phyloP scores from a whole-genome alignment of 2,329 filamentous ascomycete genomes.

The Aspergillus awamori region DNA sequence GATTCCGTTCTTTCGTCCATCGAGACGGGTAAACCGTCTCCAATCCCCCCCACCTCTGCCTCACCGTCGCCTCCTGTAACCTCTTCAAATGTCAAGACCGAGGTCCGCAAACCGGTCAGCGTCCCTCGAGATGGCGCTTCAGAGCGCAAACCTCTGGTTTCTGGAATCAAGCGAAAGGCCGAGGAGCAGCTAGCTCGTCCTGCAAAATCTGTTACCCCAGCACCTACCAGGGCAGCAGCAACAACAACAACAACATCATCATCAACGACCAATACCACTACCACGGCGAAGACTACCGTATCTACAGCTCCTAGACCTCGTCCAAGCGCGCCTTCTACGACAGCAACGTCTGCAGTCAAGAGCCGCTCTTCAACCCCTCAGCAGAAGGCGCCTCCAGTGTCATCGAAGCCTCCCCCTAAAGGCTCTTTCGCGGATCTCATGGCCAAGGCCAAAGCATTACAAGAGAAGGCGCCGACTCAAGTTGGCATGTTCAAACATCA shows the following conservation, averaged over 20 bases:
- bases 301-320: slow-evolving; percentile 24
- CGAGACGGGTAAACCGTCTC: slow-evolving; percentile 44
- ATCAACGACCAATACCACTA: slow-evolving; percentile 11
- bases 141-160: slow-evolving; percentile 23
- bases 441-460: slow-evolving; percentile 59
- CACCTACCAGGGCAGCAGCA: slow-evolving; percentile 18
- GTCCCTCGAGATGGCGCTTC: slow-evolving; percentile 19
- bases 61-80: slow-evolving; percentile 29
- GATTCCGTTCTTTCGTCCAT: slow-evolving; percentile 56
- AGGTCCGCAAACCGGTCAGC: slow-evolving; percentile 26
- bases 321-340: background rate
- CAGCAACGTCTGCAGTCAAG: slow-evolving; percentile 12
- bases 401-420: slow-evolving; percentile 54
- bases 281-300: slow-evolving; percentile 21
- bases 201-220: slow-evolving; percentile 29
- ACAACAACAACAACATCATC: background rate
- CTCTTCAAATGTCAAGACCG: slow-evolving; percentile 26
- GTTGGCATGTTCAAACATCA: slow-evolving; percentile 62
- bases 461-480: slow-evolving; percentile 48
- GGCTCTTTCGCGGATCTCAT: slow-evolving; percentile 64
- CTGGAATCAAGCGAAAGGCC: slow-evolving; percentile 48
- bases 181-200: slow-evolving; percentile 41
- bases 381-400: slow-evolving; percentile 25
- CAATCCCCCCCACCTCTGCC: slow-evolving; percentile 27
- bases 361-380: slow-evolving; percentile 22